Base-by-base conservation (phyloP, 2,329 filamentous ascomycete genomes). In the Fusarium tuaranense region DNA sequence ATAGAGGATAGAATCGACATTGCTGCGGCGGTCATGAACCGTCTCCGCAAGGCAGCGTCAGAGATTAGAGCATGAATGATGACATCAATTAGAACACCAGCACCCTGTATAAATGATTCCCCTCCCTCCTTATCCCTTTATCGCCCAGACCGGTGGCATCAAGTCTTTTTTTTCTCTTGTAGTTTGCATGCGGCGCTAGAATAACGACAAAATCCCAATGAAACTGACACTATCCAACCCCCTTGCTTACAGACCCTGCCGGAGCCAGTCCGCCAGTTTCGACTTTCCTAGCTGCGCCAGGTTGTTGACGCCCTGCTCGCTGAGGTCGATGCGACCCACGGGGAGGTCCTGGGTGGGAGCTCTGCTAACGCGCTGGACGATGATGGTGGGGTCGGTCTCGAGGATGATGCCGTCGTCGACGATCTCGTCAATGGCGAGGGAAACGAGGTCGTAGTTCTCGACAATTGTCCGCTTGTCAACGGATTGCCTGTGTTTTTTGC, bases 391-490 rank as follows among this genome's bases (percentile, higher is more conserved):
- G 83, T 99, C 97, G 1, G 96, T 98, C 87, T 99, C 97, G 71
- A 99, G 91, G 78, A 99, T 96, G 82, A 98, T 97, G 70, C 97
- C 97, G 81, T 97, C 95, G 84, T 98, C 95, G 64, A 97, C 91
- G 72, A 97, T 96, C 84, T 99, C 97, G 84, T 99, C 97, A 75
- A 99, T 94, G 53, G 95, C 94, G 64, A 99, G 91, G 16, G 95
- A 94, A 72, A 98, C 94, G 25, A 98, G 90, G 84, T 98, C 97
- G 88, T 98, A 99, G 89, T 98, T 98, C 86, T 99, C 97, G 81
- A 98, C 93, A 76, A 98, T 95, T 68, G 97, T 98, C 77, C 97
- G 93, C 89, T 98, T 98, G 87, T 99, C 97, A 61, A 97, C 95
- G 38, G 95, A 95, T 89, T 97, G 96, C 85, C 95, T 98, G 76